Base-by-base conservation (phyloP, 2,329 filamentous ascomycete genomes). In the Diaporthe longicolla region DNA sequence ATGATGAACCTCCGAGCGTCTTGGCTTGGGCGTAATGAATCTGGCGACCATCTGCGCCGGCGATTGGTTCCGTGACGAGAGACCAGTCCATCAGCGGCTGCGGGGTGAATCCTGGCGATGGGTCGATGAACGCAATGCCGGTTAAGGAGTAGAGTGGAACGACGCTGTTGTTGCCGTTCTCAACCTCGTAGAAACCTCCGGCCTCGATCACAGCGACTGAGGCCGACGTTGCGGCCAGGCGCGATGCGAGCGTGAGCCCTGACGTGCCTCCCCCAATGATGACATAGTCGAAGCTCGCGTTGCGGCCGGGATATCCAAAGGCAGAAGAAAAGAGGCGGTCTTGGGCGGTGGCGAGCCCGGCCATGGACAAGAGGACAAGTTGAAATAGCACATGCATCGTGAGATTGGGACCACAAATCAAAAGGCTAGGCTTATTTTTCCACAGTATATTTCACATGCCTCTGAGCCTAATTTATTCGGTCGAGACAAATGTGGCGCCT, bases 1-100 rank as follows among this genome's bases (percentile, higher is more conserved):
- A 71, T 29, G 71, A 73, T 6, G 55, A 70, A 13, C 73, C 73
- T 19, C 73, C 73, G 29, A 73, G 65, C 7, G 71, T 75, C 65
- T 73, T 75, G 0, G 71, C 71, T 11, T 71, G 63, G 21, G 73
- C 71, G 32, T 75, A 75, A 40, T 75, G 73, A 17, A 73, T 32
- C 19, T 52, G 45, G 21, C 73, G 55, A 35, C 45, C 45, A 21
- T 32, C 63, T 2, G 45, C 21, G 4, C 63, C 63, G 5, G 57
- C 48, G 17, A 73, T 73, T 15, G 73, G 73, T 32, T 70, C 71
- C 0, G 73, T 70, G 24, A 70, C 55, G 40, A 74, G 70, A 11
- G 70, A 71, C 73, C 73, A 74, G 70, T 74, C 73, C 43, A 74
- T 63, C 43, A 74, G 29, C 17, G 73, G 73, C 63, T 74, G 73